phyloP scores from a whole-genome alignment of 345 rosid species.

The Salix viminalis region DNA sequence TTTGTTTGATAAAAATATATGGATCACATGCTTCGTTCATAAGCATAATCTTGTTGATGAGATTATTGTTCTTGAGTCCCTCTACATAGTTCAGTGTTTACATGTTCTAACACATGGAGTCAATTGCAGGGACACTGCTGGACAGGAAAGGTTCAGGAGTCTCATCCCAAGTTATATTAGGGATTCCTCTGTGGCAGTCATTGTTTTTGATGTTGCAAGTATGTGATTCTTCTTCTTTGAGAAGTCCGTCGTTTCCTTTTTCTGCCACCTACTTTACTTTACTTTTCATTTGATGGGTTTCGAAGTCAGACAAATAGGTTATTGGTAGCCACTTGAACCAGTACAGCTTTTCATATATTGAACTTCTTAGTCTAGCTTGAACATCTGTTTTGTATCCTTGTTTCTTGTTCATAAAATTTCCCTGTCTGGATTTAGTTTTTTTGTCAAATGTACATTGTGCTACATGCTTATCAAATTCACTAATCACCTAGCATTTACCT shows the following conservation, averaged over 20 bases:
- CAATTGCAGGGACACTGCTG: conserved; percentile 81
- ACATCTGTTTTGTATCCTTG: background rate
- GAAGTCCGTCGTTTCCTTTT: background rate
- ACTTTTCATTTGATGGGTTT: background rate
- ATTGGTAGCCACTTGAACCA: background rate
- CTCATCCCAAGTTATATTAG: conserved; percentile 90
- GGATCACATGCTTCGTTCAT: background rate
- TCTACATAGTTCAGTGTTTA: background rate
- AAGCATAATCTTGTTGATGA: background rate
- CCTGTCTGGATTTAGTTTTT: background rate
- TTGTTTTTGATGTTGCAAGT: conserved; percentile 92
- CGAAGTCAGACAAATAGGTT: background rate
- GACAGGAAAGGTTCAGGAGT: conserved; percentile 94
- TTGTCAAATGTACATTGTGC: background rate
- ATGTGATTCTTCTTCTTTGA: background rate
- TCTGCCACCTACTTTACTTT: background rate
- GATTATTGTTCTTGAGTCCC: background rate
- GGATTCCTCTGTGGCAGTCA: conserved; percentile 94
- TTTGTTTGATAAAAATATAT: background rate
- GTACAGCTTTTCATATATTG: background rate
- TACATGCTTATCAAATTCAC: conserved; percentile 8
- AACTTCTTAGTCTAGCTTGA: background rate
- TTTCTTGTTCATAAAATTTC: background rate
- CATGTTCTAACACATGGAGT: background rate
- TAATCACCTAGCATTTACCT: background rate